These are phyloP conservation scores for Apiotrichum mycotoxinovorans DNA, from an alignment of 1,284 basidiomycete genomes.

Conservation along the genomic window DNA sequence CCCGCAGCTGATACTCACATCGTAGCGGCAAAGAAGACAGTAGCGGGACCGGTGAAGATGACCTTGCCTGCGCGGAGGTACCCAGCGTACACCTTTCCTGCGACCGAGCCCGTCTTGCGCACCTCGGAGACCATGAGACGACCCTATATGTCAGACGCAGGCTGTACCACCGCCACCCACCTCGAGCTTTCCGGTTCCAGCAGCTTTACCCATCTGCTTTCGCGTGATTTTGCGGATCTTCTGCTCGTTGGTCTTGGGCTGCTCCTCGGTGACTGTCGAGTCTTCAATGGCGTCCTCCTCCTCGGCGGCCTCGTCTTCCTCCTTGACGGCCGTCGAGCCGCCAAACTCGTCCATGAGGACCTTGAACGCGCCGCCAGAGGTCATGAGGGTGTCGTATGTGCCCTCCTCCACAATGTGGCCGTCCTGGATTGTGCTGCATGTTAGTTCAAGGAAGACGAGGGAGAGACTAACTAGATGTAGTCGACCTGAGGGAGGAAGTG, in stretches of 20 bases:
- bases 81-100: conserved; percentile 61
- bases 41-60: conserved; percentile 57
- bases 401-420: conserved; percentile 65
- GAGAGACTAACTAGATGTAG: conserved; percentile 12
- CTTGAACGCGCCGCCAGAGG: conserved; percentile 57
- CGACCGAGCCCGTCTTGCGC: conserved; percentile 64
- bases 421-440: conserved; percentile 58
- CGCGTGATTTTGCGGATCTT: conserved; percentile 22
- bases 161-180: conserved; percentile 8
- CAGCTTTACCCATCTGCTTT: conserved; percentile 51
- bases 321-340: conserved; percentile 50
- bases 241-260: background rate
- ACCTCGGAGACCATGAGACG: conserved; percentile 45
- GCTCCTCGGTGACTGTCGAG: conserved; percentile 20
- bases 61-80: conserved; percentile 67
- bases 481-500: conserved; percentile 44
- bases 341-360: conserved; percentile 64
- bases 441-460: conserved; percentile 7
- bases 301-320: conserved; percentile 52
- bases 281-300: conserved; percentile 43
- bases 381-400: conserved; percentile 59
- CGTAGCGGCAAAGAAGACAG: conserved; percentile 58
- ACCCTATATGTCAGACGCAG: conserved; percentile 25
- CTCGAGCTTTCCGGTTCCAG: conserved; percentile 61
- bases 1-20: conserved; percentile 48